Evolutionary conservation across 176 grass and related monocot genomes (phyloP).

Genomic region (Eleusine indica): DNA sequence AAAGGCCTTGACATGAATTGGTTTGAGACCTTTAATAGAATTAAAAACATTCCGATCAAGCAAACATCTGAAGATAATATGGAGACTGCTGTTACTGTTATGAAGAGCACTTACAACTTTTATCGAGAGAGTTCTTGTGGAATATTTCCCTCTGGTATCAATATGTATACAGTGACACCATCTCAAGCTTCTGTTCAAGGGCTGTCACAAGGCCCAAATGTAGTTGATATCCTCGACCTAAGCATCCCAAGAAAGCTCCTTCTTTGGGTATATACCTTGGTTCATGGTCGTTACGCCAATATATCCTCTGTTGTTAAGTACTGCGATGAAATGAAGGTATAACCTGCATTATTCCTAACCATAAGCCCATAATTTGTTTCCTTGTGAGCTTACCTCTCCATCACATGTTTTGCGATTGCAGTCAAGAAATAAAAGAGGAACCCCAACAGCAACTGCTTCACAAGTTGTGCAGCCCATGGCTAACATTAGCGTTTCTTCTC

Average conservation of each 20-base stretch:
- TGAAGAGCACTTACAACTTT: conserved; percentile 90
- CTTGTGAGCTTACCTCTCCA: neutral
- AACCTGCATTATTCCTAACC: neutral
- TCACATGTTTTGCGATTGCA: conserved; percentile 44
- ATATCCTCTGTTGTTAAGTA: conserved; percentile 88
- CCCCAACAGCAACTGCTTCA: conserved; percentile 28
- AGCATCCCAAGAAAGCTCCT: conserved; percentile 98
- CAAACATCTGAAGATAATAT: conserved; percentile 83
- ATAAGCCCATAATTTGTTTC: neutral
- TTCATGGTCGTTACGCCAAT: conserved; percentile 73
- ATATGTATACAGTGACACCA: conserved; percentile 65
- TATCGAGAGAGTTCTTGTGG: conserved; percentile 89
- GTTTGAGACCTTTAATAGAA: conserved; percentile 85
- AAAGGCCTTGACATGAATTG: conserved; percentile 97
- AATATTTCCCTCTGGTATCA: conserved; percentile 83
- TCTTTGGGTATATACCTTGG: conserved; percentile 80
- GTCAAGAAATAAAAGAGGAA: conserved; percentile 85
- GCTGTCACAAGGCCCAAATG: conserved; percentile 43
- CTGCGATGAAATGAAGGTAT: conserved; percentile 94
- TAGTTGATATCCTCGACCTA: conserved; percentile 67
- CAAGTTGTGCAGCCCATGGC: conserved; percentile 37
- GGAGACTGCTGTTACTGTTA: conserved; percentile 83
- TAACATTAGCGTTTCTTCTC: conserved; percentile 39
- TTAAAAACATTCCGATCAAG: conserved; percentile 84
- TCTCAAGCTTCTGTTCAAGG: conserved; percentile 52